Conservation (phyloP, 2,329 filamentous ascomycete genomes). For the Lecanicillium sp. region DNA sequence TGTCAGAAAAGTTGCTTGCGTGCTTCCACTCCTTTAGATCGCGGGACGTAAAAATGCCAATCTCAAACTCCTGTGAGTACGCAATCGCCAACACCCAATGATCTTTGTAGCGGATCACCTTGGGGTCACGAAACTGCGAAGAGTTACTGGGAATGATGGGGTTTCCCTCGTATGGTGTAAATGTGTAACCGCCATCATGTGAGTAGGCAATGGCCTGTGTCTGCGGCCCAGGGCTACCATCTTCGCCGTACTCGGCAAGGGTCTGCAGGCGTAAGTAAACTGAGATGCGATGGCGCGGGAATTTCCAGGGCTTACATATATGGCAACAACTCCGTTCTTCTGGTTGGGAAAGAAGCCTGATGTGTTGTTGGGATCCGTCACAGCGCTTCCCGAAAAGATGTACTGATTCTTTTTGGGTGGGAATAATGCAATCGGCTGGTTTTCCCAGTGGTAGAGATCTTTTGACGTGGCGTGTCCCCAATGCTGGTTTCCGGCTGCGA, state of each 20-base stretch:
- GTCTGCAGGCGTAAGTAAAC: conserved; percentile 17
- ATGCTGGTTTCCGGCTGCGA: conserved; percentile 53
- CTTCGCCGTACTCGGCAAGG: conserved; percentile 16
- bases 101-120: conserved; percentile 53
- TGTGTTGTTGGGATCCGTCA: conserved; percentile 58
- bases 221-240: conserved; percentile 27
- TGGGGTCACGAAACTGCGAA: conserved; percentile 58
- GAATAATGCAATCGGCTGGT: conserved; percentile 57
- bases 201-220: conserved; percentile 58
- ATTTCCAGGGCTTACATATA: conserved; percentile 27
- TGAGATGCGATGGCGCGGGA: conserved; percentile 28
- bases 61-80: conserved; percentile 43
- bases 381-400: conserved; percentile 50
- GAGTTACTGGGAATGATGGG: conserved; percentile 52
- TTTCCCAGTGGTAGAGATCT: conserved; percentile 59
- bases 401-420: conserved; percentile 37
- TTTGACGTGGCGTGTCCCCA: conserved; percentile 61
- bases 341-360: conserved; percentile 59
- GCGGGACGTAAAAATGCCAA: conserved; percentile 56
- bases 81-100: conserved; percentile 54
- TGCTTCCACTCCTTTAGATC: conserved; percentile 53
- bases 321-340: conserved; percentile 54
- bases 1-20: conserved; percentile 46
- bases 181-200: conserved; percentile 54
- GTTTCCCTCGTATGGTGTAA: conserved; percentile 52